phyloP scores from a whole-genome alignment of 176 grass and related monocot species.

The Musa schizocarpa region DNA sequence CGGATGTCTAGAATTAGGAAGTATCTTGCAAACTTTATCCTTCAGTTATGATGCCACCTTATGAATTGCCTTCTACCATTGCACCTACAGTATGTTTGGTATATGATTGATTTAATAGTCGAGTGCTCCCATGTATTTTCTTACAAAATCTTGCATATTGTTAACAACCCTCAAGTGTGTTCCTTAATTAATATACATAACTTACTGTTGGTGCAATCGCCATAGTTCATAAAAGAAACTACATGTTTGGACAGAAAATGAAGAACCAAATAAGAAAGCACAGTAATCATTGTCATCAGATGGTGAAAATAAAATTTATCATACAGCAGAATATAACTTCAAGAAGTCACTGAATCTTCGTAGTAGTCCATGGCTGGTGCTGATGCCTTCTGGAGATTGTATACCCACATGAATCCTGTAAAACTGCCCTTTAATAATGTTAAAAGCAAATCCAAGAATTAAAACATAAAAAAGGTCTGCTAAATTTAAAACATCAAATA shows the following conservation, averaged over 20 bases:
- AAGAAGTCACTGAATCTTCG: conserved; percentile 92
- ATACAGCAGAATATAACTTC: conserved; percentile 79
- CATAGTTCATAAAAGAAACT: neutral
- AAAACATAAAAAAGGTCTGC: conserved; percentile 14
- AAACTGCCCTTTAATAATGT: conserved; percentile 93
- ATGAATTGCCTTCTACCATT: no score
- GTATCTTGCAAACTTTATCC: no score
- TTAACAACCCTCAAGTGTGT: no score
- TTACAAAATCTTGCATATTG: no score
- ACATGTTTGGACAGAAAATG: neutral
- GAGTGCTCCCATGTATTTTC: neutral
- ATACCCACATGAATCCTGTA: conserved; percentile 96
- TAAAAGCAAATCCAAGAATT: conserved; percentile 29
- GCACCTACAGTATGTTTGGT: neutral
- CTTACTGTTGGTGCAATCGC: neutral
- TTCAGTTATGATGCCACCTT: no score
- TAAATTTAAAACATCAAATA: neutral
- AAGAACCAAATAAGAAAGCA: conserved; percentile 5
- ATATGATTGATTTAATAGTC: neutral
- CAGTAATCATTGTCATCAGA: conserved; percentile 7
- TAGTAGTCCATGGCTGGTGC: conserved; percentile 75
- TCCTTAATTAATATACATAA: no score
- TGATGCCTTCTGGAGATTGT: conserved; percentile 92
- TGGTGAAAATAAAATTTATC: conserved; percentile 4
- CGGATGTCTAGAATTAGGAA: no score